Conservation (phyloP, 352 stramenopile genomes). For the Globisporangium radiosum region DNA sequence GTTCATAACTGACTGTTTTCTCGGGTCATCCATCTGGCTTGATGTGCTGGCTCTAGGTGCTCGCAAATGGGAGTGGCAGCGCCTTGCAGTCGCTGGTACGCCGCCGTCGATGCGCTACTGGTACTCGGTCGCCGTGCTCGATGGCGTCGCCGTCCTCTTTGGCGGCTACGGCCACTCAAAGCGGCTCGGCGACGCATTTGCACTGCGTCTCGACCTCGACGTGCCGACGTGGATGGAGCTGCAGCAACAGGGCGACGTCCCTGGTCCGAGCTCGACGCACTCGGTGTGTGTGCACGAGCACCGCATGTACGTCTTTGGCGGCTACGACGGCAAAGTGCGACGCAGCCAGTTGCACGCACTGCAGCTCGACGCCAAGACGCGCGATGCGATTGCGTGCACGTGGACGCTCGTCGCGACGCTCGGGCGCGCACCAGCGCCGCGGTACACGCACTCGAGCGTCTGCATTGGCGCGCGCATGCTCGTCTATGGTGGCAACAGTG, state of each 20-base stretch:
- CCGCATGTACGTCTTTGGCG: conserved; percentile 57
- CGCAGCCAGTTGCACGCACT: conserved; percentile 41
- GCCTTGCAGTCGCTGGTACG: conserved; percentile 28
- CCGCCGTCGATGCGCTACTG: conserved; percentile 57
- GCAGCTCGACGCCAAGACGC: conserved; percentile 25
- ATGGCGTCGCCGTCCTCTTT: conserved; percentile 39
- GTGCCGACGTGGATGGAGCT: conserved; percentile 44
- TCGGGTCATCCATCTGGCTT: not conserved
- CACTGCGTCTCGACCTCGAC: conserved; percentile 39
- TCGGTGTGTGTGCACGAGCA: conserved; percentile 39
- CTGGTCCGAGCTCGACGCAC: conserved; percentile 43
- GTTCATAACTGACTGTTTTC: not conserved
- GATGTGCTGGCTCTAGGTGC: conserved; percentile 16
- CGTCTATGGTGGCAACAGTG: conserved; percentile 51
- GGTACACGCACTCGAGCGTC: conserved; percentile 46
- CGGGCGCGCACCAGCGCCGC: conserved; percentile 27
- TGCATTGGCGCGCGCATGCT: conserved; percentile 44
- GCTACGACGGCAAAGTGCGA: conserved; percentile 55
- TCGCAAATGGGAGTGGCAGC: conserved; percentile 45
- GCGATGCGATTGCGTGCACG: conserved; percentile 26
- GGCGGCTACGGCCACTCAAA: conserved; percentile 48
- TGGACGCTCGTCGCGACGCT: conserved; percentile 36
- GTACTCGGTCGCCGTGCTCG: conserved; percentile 43
- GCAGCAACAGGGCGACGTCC: conserved; percentile 29
- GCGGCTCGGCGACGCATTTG: conserved; percentile 46